A percentile compares a stretch with the other conserved stretches of the same genome.
Conservation (phyloP, 148 eudicot genomes). For the Hydrangea macrophylla region DNA sequence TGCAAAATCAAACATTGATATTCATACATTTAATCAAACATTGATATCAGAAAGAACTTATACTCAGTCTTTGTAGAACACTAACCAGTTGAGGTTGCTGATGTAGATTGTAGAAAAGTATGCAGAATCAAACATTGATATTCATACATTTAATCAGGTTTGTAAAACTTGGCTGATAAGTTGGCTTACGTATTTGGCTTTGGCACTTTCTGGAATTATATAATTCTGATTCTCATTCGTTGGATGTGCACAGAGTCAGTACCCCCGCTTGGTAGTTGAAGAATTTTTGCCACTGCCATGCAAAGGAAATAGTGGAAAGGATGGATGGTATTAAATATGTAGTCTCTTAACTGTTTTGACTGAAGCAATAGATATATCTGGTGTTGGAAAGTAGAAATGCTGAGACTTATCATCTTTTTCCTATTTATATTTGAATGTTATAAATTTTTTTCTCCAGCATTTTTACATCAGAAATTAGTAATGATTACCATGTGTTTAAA, state of each 20-base stretch:
- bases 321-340: conserved; percentile 65
- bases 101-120: conserved; percentile 88
- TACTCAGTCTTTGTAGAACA: conserved; percentile 2
- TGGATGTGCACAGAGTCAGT: conserved; percentile 65
- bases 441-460: too few relatives aligned
- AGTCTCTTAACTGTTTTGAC: neutral
- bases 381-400: neutral
- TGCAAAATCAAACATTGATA: conserved; percentile 62
- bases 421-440: too few relatives aligned
- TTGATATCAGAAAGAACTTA: neutral
- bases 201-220: neutral
- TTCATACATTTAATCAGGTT: conserved; percentile 97
- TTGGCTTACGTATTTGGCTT: neutral
- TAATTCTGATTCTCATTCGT: conserved; percentile 9
- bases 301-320: conserved; percentile 78
- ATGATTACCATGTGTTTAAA: neutral
- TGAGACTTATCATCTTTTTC: neutral
- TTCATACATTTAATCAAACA: too few relatives aligned
- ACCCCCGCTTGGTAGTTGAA: conserved; percentile 85
- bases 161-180: conserved; percentile 9
- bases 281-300: conserved; percentile 76
- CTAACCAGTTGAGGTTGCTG: conserved; percentile 11
- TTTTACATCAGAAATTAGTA: too few relatives aligned
- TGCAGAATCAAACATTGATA: conserved; percentile 62
- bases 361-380: conserved; percentile 7